Evolutionary conservation across 257 asterid genomes (phyloP).

Genomic region (Nicotiana obtusifolia): DNA sequence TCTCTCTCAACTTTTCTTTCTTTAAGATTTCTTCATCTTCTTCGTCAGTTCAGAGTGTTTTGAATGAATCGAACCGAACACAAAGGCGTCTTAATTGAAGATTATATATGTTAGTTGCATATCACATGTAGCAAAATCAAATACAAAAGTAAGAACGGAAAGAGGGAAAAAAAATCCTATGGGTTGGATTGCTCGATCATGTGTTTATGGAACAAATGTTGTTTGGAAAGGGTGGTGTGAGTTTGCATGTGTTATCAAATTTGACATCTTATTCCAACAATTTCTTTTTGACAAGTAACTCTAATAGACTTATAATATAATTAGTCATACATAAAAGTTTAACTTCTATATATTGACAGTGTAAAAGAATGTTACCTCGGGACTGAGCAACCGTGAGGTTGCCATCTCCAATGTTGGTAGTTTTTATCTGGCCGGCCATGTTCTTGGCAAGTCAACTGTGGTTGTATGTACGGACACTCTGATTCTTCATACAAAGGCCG

Average conservation of each 20-base stretch:
- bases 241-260: no score
- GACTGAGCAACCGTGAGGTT: slow-evolving; percentile 73
- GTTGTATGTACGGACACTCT: slow-evolving; percentile 89
- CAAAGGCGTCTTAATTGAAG: not conserved
- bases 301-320: not conserved
- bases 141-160: not conserved
- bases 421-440: slow-evolving; percentile 83
- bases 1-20: no score
- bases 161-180: no score
- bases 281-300: no score
- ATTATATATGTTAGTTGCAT: not conserved
- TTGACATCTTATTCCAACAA: no score
- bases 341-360: not conserved
- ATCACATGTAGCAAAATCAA: not conserved
- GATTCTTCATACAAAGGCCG: slow-evolving; percentile 71
- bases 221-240: no score
- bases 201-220: no score
- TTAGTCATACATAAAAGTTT: not conserved
- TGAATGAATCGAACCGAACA: no score
- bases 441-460: slow-evolving; percentile 85
- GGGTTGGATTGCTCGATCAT: no score
- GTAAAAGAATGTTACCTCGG: slow-evolving; percentile 43
- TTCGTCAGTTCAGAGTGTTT: no score
- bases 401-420: slow-evolving; percentile 88
- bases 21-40: no score